Evolutionary conservation across 2,329 filamentous ascomycete species (phyloP).

Genomic region (Lecanicillium sp.): DNA sequence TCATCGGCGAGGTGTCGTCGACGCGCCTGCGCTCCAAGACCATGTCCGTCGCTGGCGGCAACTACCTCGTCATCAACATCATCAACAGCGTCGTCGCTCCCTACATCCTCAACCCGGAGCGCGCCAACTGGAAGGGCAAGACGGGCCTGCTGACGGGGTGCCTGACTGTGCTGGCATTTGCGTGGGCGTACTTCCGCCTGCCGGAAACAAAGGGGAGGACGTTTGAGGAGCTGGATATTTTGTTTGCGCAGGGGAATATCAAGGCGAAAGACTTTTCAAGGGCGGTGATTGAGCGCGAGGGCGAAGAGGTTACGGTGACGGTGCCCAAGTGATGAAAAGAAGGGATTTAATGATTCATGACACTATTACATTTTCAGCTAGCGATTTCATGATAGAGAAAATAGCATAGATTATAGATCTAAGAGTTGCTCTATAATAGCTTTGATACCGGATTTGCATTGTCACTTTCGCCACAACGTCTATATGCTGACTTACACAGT

Average conservation of each 20-base stretch:
- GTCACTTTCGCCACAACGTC: too few species aligned
- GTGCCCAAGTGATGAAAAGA: background rate
- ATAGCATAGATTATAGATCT: too few species aligned
- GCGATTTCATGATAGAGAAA: too few species aligned
- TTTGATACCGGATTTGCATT: too few species aligned
- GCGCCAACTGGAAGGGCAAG: slow-evolving; percentile 25
- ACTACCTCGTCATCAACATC: slow-evolving; percentile 9
- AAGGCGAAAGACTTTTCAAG: slow-evolving; percentile 11
- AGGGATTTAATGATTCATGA: too few species aligned
- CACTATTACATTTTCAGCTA: too few species aligned
- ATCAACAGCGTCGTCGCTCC: slow-evolving; percentile 13
- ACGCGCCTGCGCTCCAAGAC: slow-evolving; percentile 28
- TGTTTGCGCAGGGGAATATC: slow-evolving; percentile 18
- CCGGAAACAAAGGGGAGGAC: slow-evolving; percentile 19
- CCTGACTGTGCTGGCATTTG: slow-evolving; percentile 11
- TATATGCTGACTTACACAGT: too few species aligned
- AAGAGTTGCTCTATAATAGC: too few species aligned
- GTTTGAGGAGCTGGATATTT: slow-evolving; percentile 18
- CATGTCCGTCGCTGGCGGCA: slow-evolving; percentile 23
- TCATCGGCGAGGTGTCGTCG: slow-evolving; percentile 27
- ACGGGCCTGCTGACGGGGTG: slow-evolving; percentile 11
- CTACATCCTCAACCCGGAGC: slow-evolving; percentile 12
- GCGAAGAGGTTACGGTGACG: background rate
- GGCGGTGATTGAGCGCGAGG: background rate
- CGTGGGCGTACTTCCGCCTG: slow-evolving; percentile 18